phyloP scores from a whole-genome alignment of 257 asterid genomes.

The Scutellaria minor region DNA sequence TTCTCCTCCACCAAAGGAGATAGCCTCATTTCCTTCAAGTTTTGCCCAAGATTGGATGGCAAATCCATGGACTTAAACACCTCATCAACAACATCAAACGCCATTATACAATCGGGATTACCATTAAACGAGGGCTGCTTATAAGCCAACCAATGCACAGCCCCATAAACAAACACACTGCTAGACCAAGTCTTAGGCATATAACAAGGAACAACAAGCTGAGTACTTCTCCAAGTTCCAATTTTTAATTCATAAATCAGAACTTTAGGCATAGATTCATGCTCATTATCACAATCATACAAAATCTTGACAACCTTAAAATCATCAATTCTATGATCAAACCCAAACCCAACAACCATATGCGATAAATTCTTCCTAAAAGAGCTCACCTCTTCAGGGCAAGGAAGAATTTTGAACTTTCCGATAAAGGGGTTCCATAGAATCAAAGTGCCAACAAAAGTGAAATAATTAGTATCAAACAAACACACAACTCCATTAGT shows the following conservation, averaged over 20 bases:
- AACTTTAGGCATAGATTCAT: constrained; percentile 31
- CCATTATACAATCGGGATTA: constrained; percentile 44
- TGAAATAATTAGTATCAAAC: constrained; percentile 47
- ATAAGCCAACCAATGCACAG: constrained; percentile 52
- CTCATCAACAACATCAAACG: constrained; percentile 44
- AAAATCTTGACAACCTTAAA: constrained; percentile 41
- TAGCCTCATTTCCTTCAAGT: constrained; percentile 31
- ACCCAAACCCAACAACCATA: constrained; percentile 49
- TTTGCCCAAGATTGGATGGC: constrained; percentile 31
- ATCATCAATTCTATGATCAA: constrained; percentile 35
- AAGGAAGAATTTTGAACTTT: constrained; percentile 37
- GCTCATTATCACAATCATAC: constrained; percentile 33
- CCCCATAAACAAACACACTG: constrained; percentile 44
- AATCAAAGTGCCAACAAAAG: constrained; percentile 41
- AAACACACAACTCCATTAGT: constrained; percentile 41
- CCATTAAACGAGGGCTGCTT: background rate
- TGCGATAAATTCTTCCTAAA: constrained; percentile 35
- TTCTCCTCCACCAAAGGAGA: constrained; percentile 35
- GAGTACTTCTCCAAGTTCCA: constrained; percentile 43
- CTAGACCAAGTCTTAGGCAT: constrained; percentile 42
- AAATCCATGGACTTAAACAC: constrained; percentile 39
- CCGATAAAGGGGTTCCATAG: constrained; percentile 52
- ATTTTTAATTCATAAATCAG: constrained; percentile 31
- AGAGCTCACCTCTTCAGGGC: constrained; percentile 3
- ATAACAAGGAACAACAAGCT: constrained; percentile 38